A percentile compares a stretch with the other conserved stretches of the same genome.
Conservation (phyloP, 1,284 basidiomycete genomes). For the Stygiomarasmius scandens region DNA sequence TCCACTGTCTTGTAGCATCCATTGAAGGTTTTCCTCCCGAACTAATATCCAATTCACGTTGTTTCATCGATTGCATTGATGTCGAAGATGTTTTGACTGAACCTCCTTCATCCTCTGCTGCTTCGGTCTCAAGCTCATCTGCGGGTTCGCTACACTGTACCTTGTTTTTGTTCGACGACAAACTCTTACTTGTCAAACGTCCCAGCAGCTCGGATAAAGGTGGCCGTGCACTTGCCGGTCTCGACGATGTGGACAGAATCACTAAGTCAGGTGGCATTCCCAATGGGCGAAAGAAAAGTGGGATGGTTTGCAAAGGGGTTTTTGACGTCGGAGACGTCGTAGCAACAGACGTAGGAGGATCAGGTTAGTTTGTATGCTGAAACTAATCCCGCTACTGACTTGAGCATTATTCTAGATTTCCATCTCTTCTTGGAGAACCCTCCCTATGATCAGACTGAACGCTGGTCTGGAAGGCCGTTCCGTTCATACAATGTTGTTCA, state of each 20-base stretch:
- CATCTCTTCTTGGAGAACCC: conserved; percentile 83
- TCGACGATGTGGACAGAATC: conserved; percentile 84
- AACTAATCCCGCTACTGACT: not conserved
- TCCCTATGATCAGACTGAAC: conserved; percentile 77
- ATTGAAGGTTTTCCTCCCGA: conserved; percentile 92
- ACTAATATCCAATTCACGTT: conserved; percentile 83
- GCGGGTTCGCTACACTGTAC: conserved; percentile 74
- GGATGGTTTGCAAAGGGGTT: conserved; percentile 85
- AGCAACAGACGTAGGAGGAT: conserved; percentile 81
- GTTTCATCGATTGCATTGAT: conserved; percentile 93
- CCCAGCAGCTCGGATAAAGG: conserved; percentile 73
- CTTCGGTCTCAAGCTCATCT: conserved; percentile 43
- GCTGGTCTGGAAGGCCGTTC: conserved; percentile 83
- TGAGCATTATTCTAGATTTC: conserved; percentile 58
- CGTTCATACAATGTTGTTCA: conserved; percentile 73
- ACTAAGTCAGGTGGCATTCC: conserved; percentile 65
- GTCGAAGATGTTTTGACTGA: conserved; percentile 82
- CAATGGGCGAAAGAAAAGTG: conserved; percentile 71
- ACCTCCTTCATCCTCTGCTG: conserved; percentile 40
- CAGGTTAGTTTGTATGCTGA: conserved; percentile 56
- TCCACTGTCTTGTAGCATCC: conserved; percentile 84
- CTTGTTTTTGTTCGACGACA: conserved; percentile 94
- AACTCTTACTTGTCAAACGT: conserved; percentile 90
- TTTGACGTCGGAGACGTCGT: conserved; percentile 85
- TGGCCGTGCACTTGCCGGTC: conserved; percentile 76